Conservation (phyloP, 2,329 filamentous ascomycete genomes). For the Pseudogymnoascus sp. region DNA sequence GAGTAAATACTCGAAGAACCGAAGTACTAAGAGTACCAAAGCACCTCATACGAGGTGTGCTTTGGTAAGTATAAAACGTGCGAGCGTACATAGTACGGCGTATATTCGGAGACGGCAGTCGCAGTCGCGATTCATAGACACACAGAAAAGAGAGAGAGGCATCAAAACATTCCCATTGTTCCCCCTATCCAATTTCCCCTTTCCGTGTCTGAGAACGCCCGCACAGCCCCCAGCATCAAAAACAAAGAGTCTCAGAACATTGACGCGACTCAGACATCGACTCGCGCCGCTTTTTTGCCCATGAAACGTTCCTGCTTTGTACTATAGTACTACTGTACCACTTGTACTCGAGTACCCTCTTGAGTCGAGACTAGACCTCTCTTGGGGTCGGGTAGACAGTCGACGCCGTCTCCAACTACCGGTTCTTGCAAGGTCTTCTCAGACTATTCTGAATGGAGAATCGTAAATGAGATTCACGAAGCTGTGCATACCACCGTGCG, state of each 20-base stretch:
- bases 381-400: neutral
- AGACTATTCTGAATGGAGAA: constrained; percentile 5
- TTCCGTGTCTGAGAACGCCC: constrained; percentile 4
- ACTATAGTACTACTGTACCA: neutral
- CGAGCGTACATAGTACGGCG: neutral
- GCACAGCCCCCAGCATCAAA: neutral
- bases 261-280: constrained; percentile 3
- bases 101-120: neutral
- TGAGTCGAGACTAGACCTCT: neutral
- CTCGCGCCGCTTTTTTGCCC: neutral
- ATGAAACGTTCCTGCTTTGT: constrained; percentile 6
- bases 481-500: constrained; percentile 2
- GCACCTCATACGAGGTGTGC: neutral
- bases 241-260: neutral
- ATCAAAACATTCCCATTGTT: constrained; percentile 5
- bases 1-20: neutral
- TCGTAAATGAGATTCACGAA: constrained; percentile 8
- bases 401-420: neutral
- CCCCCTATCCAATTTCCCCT: constrained; percentile 8
- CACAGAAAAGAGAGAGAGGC: neutral
- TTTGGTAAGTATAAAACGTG: neutral
- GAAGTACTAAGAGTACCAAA: neutral
- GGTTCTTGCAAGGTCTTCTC: constrained; percentile 4
- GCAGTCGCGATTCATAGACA: neutral
- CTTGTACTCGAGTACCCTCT: neutral